Evolutionary conservation across 345 rosid genomes (phyloP).

Genomic region (Eutrema yunnanense): DNA sequence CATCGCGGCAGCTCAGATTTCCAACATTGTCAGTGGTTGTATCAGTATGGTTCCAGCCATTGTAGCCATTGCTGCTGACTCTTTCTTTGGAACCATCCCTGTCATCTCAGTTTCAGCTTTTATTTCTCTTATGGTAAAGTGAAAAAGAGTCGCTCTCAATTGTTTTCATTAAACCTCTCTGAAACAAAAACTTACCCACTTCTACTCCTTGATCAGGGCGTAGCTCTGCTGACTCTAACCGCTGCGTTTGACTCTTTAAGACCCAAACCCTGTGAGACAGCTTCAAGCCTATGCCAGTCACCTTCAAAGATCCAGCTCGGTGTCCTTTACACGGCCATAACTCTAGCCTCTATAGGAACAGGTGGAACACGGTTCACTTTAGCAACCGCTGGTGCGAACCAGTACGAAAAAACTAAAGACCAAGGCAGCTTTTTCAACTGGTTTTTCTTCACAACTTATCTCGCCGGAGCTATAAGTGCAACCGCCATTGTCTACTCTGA

Average conservation of each 20-base stretch:
- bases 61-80: conserved; percentile 42
- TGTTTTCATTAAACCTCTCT: not conserved
- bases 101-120: conserved; percentile 39
- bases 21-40: conserved; percentile 34
- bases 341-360: conserved; percentile 29
- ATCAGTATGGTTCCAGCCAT: conserved; percentile 33
- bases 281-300: conserved; percentile 22
- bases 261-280: conserved; percentile 32
- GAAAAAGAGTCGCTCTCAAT: not conserved
- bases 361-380: conserved; percentile 34
- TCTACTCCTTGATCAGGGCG: conserved; percentile 21
- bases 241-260: conserved; percentile 29
- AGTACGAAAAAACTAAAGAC: conserved; percentile 28
- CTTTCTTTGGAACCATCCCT: conserved; percentile 37
- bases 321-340: conserved; percentile 34
- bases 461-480: conserved; percentile 11
- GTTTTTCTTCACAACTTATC: conserved; percentile 36
- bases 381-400: conserved; percentile 44
- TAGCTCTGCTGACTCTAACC: conserved; percentile 34
- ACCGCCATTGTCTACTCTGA: conserved; percentile 38
- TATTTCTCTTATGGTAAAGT: conserved; percentile 37
- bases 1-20: conserved; percentile 41
- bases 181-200: not conserved
- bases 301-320: conserved; percentile 34
- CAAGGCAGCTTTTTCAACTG: conserved; percentile 49